These are phyloP conservation scores for Lunularia cruciata DNA, from an alignment of 225 moss, liverwort and hornwort species.

Conservation along the genomic window DNA sequence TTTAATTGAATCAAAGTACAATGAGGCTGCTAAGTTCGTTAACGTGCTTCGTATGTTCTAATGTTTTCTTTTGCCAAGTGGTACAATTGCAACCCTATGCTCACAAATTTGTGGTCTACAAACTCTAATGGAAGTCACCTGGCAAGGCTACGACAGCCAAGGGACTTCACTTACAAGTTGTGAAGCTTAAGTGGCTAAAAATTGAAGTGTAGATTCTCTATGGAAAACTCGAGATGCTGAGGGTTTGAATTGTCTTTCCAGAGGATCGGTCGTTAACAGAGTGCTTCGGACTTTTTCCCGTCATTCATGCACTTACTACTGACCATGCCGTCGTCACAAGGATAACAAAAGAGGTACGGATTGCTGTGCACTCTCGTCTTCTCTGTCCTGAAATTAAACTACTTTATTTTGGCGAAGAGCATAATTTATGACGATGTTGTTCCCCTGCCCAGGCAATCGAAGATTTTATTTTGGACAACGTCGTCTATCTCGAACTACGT, in stretches of 20 bases:
- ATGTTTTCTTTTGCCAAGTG: too few relatives aligned
- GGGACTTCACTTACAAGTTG: too few relatives aligned
- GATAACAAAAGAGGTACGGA: conserved; percentile 65
- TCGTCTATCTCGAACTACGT: conserved; percentile 78
- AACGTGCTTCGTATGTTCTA: too few relatives aligned
- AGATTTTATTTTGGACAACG: conserved; percentile 82
- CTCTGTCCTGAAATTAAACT: not conserved
- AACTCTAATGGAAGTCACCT: too few relatives aligned
- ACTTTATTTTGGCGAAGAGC: not conserved
- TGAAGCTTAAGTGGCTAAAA: too few relatives aligned
- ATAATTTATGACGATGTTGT: not conserved
- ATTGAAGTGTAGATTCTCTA: too few relatives aligned
- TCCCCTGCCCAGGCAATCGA: conserved; percentile 65
- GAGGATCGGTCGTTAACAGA: conserved; percentile 65
- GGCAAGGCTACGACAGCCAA: too few relatives aligned
- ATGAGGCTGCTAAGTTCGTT: too few relatives aligned
- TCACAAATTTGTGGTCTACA: too few relatives aligned
- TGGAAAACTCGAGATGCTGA: too few relatives aligned
- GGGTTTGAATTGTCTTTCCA: conserved; percentile 18
- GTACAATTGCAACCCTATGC: too few relatives aligned
- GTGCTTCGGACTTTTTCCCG: conserved; percentile 72
- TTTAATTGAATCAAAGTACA: too few relatives aligned
- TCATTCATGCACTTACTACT: conserved; percentile 71
- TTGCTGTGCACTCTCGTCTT: not conserved
- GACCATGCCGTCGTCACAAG: conserved; percentile 68